Evolutionary conservation across 2,329 filamentous ascomycete genomes (phyloP).

Genomic region (Leptographium lundbergii): DNA sequence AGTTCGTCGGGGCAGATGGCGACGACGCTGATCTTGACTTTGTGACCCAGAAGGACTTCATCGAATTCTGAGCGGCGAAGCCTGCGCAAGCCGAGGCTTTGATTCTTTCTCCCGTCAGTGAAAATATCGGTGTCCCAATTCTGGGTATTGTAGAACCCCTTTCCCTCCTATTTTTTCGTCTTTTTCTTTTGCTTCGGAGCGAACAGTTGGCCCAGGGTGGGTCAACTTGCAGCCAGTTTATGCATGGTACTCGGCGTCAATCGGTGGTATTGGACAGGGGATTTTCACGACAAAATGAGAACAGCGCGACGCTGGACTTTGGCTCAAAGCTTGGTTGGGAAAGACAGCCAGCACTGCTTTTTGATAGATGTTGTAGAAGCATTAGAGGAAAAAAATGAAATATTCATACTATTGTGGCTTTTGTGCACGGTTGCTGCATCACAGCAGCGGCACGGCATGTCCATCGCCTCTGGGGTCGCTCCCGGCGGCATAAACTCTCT

Average conservation of each 20-base stretch:
- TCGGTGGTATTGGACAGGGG: not conserved
- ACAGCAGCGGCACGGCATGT: slow-evolving; percentile 8
- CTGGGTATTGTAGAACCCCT: slow-evolving; percentile 1
- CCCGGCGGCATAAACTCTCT: slow-evolving; percentile 68
- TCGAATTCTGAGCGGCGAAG: slow-evolving; percentile 27
- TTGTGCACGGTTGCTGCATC: not conserved
- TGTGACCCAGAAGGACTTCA: slow-evolving; percentile 46
- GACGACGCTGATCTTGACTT: slow-evolving; percentile 39
- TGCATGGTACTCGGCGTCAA: not conserved
- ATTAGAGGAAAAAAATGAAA: not conserved
- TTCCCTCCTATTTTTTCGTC: not conserved
- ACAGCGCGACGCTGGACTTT: not conserved
- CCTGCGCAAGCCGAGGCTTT: not conserved
- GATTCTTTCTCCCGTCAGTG: not conserved
- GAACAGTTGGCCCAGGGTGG: not conserved
- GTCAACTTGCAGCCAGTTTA: not conserved
- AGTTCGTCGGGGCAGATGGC: slow-evolving; percentile 46
- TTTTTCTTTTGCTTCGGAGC: not conserved
- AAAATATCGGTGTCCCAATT: not conserved
- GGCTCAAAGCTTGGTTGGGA: not conserved
- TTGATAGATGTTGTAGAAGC: not conserved
- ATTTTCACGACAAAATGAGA: not conserved
- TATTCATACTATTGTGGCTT: not conserved
- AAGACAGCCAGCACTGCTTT: not conserved
- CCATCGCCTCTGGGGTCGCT: slow-evolving; percentile 83